Base-by-base conservation (phyloP, 2,329 filamentous ascomycete species). In the Cladosporium cucumerinum region DNA sequence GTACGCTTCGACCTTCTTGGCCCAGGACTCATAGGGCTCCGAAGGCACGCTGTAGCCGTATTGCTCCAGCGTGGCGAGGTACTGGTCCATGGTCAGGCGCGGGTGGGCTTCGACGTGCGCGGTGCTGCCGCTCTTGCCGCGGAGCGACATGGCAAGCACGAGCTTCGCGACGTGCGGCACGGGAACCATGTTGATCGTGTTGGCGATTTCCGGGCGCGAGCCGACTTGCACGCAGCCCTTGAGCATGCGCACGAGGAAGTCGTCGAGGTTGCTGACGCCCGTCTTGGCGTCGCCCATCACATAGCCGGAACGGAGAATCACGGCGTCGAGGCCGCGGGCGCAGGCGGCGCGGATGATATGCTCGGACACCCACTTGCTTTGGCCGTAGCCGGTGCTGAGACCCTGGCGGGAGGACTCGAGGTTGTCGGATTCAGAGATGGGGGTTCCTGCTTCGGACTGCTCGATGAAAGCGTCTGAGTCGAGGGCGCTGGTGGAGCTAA, bases 141-240 rank as follows among this genome's bases (percentile, higher is more conserved):
- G 84, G 71, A 96, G 83, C 0, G 87, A 84, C 5, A 89, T 82
- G 0, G 93, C 91, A 21, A 92, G 87, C 28, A 96, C 89, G 8
- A 96, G 86, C n/a, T 86, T 84, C 1, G 89, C 86, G 39, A 97
- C 93, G 69, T 96, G 92, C 67, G 87, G 87, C 28, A 97, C 93
- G 0, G 94, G 93, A 0, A 97, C 90, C 76, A 89, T 87, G 80
- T 97, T 98, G 77, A 97, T 87, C 0, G 92, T 91, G 80, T 97
- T 98, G 75, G 83, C 78, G 70, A 97, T 96, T 69, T 86, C 84
- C 1, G 93, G 94, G 0, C 92, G 84, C 2, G 84, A 82, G 2
- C 81, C 81, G 2, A 97, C 82, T 77, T 98, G 93, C 59, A 96
- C 82, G 72, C 92, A 96, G 65, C 92, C 93, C 80, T 97, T 97